Base-by-base conservation (phyloP, 2,329 filamentous ascomycete species). In the Penicillium sp. region DNA sequence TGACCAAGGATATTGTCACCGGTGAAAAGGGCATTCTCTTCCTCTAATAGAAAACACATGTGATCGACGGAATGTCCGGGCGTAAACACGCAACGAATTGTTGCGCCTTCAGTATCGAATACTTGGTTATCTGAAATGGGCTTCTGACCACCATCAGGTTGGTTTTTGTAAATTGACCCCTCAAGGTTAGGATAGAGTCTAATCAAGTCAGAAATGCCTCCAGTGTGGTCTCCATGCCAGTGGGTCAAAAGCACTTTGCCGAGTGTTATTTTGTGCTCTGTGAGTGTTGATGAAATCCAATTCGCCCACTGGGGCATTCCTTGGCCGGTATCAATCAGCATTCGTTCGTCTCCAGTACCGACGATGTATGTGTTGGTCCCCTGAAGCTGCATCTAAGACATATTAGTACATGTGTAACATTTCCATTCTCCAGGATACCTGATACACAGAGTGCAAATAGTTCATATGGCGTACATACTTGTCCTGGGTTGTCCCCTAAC, bases 1-100 rank as follows among this genome's bases (percentile, higher is more conserved):
- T 76, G 87, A 0, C 89, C 89, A 0, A 93, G 79, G 1, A 93
- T 83, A 64, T 90, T 92, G 70, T 93, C 90, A 1, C 86, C 90
- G 0, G 89, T 91, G 67, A 93, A 91, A 77, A 93, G 82, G 47
- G 87, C 86, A 58, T 88, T 79, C 66, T 92, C 79, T 62, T 91
- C 88, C 40, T 84, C 79, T 1, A 92, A 72, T 1, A 89, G 66
- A 59, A 93, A 85, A n/a, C 81, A 84, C 78, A 90, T 85, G 64
- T 94, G 90, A 65, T 95, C 90, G 1, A 75, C 74, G 0, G 90
- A 85, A 64, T 95, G 90, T 1, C 90, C 86, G 0, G 85, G 86
- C 3, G 77, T 80, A 63, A 82, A 66, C 1, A 78, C 53, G 3
- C 74, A 72, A 1, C 63, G 66, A 21, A 76, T 47, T 0, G 73